A percentile compares a stretch with the other conserved stretches of the same genome.
These are phyloP conservation scores for Calonectria montana DNA, from an alignment of 2,329 filamentous ascomycete species.

Conservation along the genomic window DNA sequence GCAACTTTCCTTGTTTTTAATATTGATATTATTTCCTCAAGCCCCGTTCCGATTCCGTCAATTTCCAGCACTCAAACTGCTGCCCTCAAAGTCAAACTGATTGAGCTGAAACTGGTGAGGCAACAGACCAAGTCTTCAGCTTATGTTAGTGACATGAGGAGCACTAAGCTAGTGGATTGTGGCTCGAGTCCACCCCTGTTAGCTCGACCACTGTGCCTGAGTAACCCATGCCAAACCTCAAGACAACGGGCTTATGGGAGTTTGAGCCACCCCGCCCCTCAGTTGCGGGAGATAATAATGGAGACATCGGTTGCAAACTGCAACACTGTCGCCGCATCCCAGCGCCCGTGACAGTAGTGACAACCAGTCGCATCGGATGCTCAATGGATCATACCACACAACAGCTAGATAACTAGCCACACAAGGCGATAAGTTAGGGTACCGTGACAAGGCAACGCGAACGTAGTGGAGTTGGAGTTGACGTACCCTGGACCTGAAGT, in stretches of 20 bases:
- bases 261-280: background rate
- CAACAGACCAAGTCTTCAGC: conserved; percentile 26
- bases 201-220: background rate
- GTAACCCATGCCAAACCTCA: conserved; percentile 20
- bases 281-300: conserved; percentile 2
- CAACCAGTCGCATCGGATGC: conserved; percentile 9
- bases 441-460: conserved; percentile 18
- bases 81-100: conserved; percentile 6
- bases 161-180: conserved; percentile 24
- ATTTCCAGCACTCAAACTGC: background rate
- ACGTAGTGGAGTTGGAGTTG: conserved; percentile 18
- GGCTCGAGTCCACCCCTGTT: conserved; percentile 19
- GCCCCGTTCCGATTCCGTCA: background rate
- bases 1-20: background rate
- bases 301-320: conserved; percentile 6
- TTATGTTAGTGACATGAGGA: conserved; percentile 26
- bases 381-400: background rate
- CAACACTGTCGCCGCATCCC: conserved; percentile 21
- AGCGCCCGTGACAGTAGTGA: conserved; percentile 4
- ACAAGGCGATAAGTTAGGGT: conserved; percentile 6
- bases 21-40: background rate
- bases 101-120: conserved; percentile 33
- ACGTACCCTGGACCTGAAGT: background rate
- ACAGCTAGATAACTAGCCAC: background rate
- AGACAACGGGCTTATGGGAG: conserved; percentile 2